These are phyloP conservation scores for Gaeumannomyces sp. DNA, from an alignment of 2,329 filamentous ascomycete genomes.

Conservation along the genomic window DNA sequence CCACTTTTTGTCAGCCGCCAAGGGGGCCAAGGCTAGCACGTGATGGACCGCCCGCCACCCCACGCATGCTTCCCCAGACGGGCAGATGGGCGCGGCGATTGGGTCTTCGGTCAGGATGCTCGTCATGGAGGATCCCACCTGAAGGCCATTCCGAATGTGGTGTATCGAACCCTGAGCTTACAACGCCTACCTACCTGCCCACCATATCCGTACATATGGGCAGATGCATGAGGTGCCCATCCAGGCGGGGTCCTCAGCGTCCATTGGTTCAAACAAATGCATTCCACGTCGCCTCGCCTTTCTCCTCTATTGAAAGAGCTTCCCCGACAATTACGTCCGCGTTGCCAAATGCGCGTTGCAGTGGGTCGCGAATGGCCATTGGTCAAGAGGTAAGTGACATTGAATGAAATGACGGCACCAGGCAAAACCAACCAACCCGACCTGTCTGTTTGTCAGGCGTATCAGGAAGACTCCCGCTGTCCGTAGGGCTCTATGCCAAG, in stretches of 20 bases:
- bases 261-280: background rate
- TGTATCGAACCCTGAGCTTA: background rate
- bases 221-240: background rate
- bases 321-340: no score
- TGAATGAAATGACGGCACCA: no score
- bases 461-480: background rate
- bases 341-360: no score
- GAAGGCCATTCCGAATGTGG: background rate
- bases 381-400: no score
- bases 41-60: conserved; percentile 1
- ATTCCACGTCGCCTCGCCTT: background rate
- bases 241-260: background rate
- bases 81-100: background rate
- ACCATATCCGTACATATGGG: background rate
- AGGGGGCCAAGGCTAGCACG: conserved; percentile 1
- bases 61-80: conserved; percentile 1
- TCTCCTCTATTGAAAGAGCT: background rate
- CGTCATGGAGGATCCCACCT: background rate
- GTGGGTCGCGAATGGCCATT: no score
- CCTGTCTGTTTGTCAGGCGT: background rate
- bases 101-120: background rate
- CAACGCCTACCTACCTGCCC: no score
- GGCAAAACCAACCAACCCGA: background rate
- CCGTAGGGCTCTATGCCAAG: background rate
- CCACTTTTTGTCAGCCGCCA: conserved; percentile 7